A percentile compares a stretch with the other conserved stretches of the same genome.
These are phyloP conservation scores for Neurospora sp. DNA, from an alignment of 495 filamentous ascomycete species.

Conservation along the genomic window DNA sequence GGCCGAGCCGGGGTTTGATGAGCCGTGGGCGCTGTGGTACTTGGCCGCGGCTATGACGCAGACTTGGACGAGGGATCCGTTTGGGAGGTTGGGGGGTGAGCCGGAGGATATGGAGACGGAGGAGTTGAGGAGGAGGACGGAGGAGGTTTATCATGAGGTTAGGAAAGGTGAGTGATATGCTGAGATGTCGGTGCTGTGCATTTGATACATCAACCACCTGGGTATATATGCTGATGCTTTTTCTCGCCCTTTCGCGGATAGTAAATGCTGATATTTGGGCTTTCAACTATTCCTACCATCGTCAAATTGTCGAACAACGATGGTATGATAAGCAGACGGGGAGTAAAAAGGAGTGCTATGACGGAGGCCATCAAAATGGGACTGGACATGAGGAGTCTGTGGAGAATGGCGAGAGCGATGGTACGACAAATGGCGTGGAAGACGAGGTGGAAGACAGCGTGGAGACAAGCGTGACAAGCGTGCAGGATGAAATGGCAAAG, in stretches of 20 bases:
- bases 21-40: not conserved
- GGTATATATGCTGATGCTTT: not conserved
- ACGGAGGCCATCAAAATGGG: not conserved
- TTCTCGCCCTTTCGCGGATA: not conserved
- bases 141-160: not conserved
- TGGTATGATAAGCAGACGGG: not conserved
- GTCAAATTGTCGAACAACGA: not conserved
- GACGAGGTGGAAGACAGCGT: not conserved
- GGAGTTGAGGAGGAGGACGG: not conserved
- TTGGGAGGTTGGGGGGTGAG: not conserved
- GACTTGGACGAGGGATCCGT: not conserved
- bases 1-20: not conserved
- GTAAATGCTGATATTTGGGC: not conserved
- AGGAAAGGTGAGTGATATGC: not conserved
- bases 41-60: not conserved
- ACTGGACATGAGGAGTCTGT: not conserved
- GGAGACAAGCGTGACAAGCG: not conserved
- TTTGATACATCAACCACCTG: too few species aligned
- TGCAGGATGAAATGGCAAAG: not conserved
- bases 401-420: not conserved
- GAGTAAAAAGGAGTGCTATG: not conserved
- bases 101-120: not conserved
- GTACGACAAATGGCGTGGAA: not conserved
- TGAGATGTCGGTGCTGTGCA: too few species aligned
- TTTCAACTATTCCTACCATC: not conserved